Evolutionary conservation across 805 yeast species (phyloP).

Genomic region (Spathaspora hagerdaliae): DNA sequence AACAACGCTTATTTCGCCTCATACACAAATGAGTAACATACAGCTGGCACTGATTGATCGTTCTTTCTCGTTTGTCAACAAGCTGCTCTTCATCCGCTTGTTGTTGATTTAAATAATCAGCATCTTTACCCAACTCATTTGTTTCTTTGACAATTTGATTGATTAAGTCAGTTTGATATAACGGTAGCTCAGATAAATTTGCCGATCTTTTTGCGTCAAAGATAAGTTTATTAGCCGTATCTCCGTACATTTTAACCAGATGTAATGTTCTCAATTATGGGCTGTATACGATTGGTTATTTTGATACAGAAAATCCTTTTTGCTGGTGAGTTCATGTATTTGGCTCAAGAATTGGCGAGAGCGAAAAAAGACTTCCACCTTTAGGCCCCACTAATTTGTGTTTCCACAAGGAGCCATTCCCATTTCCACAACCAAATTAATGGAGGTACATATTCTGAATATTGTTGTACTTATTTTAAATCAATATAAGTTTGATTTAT

Average conservation of each 20-base stretch:
- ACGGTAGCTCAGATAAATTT: slow-evolving; percentile 60
- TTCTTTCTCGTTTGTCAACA: slow-evolving; percentile 29
- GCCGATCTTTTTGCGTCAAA: slow-evolving; percentile 80
- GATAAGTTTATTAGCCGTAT: slow-evolving; percentile 75
- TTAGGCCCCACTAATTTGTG: no score
- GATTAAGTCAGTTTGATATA: slow-evolving; percentile 69
- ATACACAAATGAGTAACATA: slow-evolving; percentile 72
- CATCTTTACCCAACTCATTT: slow-evolving; percentile 54
- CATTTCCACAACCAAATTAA: no score
- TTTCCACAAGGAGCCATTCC: no score
- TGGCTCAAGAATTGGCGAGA: no score
- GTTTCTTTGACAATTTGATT: slow-evolving; percentile 70
- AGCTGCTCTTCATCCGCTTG: slow-evolving; percentile 14
- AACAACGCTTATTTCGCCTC: slow-evolving; percentile 85
- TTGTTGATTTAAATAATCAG: slow-evolving; percentile 39
- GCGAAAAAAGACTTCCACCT: no score
- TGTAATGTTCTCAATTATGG: background rate
- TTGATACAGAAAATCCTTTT: background rate
- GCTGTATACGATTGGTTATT: background rate
- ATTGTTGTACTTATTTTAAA: no score
- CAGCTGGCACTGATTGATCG: slow-evolving; percentile 56
- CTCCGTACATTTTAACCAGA: slow-evolving; percentile 71
- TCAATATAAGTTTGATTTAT: no score
- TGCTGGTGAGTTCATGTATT: background rate
- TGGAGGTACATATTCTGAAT: no score